These are phyloP conservation scores for Annulohypoxylon stygium DNA, from an alignment of 495 filamentous ascomycete species.

Conservation along the genomic window DNA sequence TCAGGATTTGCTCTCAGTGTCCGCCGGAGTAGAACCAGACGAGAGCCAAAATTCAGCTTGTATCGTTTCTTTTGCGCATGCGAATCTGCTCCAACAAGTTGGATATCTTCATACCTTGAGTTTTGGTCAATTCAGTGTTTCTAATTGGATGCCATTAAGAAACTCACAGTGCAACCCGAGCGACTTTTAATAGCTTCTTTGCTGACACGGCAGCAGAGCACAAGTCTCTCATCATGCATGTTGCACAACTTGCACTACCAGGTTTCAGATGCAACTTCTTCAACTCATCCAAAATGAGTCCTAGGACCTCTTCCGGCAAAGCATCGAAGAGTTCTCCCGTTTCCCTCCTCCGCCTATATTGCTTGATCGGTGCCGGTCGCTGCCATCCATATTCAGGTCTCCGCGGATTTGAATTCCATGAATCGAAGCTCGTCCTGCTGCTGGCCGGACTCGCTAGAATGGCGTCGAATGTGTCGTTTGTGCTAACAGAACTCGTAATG, in stretches of 20 bases:
- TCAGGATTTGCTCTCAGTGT: slow-evolving; percentile 78
- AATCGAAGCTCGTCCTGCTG: slow-evolving; percentile 61
- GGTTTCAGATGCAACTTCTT: slow-evolving; percentile 60
- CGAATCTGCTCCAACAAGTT: slow-evolving; percentile 77
- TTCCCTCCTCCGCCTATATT: slow-evolving; percentile 52
- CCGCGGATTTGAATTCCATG: slow-evolving; percentile 49
- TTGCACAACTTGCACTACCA: slow-evolving; percentile 69
- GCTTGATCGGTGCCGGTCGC: slow-evolving; percentile 55
- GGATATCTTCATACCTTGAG: slow-evolving; percentile 75
- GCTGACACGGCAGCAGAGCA: slow-evolving; percentile 75
- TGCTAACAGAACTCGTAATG: slow-evolving; percentile 42
- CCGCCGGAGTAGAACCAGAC: slow-evolving; percentile 79
- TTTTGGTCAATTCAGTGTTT: slow-evolving; percentile 27
- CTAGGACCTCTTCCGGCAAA: slow-evolving; percentile 70
- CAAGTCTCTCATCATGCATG: slow-evolving; percentile 83
- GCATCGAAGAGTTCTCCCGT: slow-evolving; percentile 65
- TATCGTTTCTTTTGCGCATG: slow-evolving; percentile 71
- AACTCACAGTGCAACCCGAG: slow-evolving; percentile 73
- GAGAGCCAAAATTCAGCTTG: slow-evolving; percentile 73
- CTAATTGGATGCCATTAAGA: background rate
- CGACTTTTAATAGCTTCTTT: slow-evolving; percentile 75
- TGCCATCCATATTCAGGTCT: slow-evolving; percentile 53
- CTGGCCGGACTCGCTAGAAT: slow-evolving; percentile 50
- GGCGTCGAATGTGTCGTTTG: slow-evolving; percentile 50
- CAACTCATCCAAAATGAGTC: slow-evolving; percentile 64